Evolutionary conservation across 495 filamentous ascomycete species (phyloP), one percentile per base, ranked within the genome.

Genomic region (Penicillium diatomitis): DNA sequence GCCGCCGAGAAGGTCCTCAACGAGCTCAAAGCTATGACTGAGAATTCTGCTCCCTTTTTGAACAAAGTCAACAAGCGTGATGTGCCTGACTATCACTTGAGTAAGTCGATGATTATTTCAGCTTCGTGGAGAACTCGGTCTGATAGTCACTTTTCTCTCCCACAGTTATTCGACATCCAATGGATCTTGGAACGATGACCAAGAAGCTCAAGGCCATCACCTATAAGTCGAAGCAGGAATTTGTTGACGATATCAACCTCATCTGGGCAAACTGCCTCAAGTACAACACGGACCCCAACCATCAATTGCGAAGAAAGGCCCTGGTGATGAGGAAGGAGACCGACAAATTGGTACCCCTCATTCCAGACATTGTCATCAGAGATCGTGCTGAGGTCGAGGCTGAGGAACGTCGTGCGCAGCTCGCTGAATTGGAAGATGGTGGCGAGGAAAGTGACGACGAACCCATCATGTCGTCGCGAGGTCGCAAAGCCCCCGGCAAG

Each of bases 161-260:
- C 43, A 52, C 61, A 92, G 84, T 97, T 52, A 96, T 97, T 71
- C 96, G 92, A 69, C 82, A 90, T 31, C 94, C 92, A 0, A 99
- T 99, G 92, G 92, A 99, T 64, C 80, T 99, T 38, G 92, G 94
- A 36, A 85, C 83, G 33, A 96, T 99, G 87, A 91, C 92, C 34
- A 99, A 99, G 72, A 97, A 96, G 70, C 80, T 99, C 32, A 96
- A 95, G 63, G 72, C 77, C 3, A 65, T 92, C 8, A 76, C 77
- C 20, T 98, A 95, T 74, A 91, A 87, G 64, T 95, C 89, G 41
- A 98, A 98, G 72, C 75, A 85, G 46, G 92, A 98, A 8, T 98
- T 98, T 54, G 88, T 96, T 32, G 80, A 84, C 44, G 92, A 98
- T 52, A 71, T 97, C 27, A 89, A 91, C 57, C 75, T 96, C 12